A percentile compares a stretch with the other conserved stretches of the same genome.
These are phyloP conservation scores for Kodamaea laetipori DNA, from an alignment of 805 yeast genomes.

Conservation along the genomic window DNA sequence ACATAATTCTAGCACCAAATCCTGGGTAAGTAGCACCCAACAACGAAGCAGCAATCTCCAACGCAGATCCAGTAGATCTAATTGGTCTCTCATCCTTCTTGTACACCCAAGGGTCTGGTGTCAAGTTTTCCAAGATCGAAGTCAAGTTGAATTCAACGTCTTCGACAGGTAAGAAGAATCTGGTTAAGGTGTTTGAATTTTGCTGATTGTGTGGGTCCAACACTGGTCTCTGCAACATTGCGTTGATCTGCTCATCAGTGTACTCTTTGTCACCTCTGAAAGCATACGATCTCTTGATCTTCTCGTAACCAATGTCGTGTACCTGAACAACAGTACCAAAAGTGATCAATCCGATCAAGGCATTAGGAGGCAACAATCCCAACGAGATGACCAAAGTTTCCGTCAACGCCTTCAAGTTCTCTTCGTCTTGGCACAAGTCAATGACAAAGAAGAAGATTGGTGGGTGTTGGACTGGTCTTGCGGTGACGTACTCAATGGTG, in stretches of 20 bases:
- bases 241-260: conserved; percentile 64
- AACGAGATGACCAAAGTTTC: conserved; percentile 77
- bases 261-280: conserved; percentile 91
- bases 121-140: conserved; percentile 72
- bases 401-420: conserved; percentile 79
- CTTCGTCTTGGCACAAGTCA: conserved; percentile 88
- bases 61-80: conserved; percentile 91
- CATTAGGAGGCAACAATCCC: conserved; percentile 83
- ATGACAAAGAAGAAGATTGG: conserved; percentile 85
- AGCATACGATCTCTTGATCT: conserved; percentile 72
- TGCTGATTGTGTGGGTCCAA: conserved; percentile 26
- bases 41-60: conserved; percentile 78
- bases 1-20: conserved; percentile 83
- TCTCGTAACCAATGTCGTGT: conserved; percentile 71
- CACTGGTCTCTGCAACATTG: conserved; percentile 45
- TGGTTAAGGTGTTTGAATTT: conserved; percentile 42
- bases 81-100: conserved; percentile 81
- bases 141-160: conserved; percentile 83
- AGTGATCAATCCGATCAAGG: conserved; percentile 84
- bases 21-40: conserved; percentile 83
- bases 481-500: conserved; percentile 82
- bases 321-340: conserved; percentile 89
- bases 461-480: conserved; percentile 78
- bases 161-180: conserved; percentile 74
- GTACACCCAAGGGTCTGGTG: conserved; percentile 86